Evolutionary conservation across 1,139 yeast species (phyloP).

Genomic region (Sugiyamaella castrensis): DNA sequence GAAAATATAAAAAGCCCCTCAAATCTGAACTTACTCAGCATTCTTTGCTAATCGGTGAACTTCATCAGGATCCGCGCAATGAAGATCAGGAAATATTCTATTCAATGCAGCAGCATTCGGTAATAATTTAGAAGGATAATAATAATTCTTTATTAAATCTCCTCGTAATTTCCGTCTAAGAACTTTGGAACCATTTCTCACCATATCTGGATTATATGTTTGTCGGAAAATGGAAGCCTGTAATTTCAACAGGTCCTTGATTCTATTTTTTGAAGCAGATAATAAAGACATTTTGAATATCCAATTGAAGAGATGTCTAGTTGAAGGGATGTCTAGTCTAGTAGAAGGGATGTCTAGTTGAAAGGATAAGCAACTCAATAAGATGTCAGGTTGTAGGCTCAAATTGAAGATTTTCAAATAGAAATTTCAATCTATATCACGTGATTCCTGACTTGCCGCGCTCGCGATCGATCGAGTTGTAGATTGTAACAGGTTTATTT

Average conservation of each 20-base stretch:
- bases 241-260: slow-evolving; percentile 54
- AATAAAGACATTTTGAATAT: slow-evolving; percentile 1
- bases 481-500: too few relatives aligned
- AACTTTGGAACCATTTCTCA: slow-evolving; percentile 75
- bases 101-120: slow-evolving; percentile 58
- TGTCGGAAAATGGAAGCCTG: slow-evolving; percentile 61
- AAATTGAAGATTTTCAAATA: too few relatives aligned
- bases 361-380: too few relatives aligned
- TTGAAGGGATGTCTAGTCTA: too few relatives aligned
- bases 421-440: too few relatives aligned
- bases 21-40: slow-evolving; percentile 24
- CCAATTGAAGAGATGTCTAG: too few relatives aligned
- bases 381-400: too few relatives aligned
- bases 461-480: too few relatives aligned
- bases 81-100: slow-evolving; percentile 55
- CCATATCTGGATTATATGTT: slow-evolving; percentile 63
- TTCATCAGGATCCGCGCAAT: slow-evolving; percentile 71
- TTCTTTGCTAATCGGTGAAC: slow-evolving; percentile 45
- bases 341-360: too few relatives aligned
- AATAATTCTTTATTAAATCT: slow-evolving; percentile 65
- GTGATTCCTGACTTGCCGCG: too few relatives aligned
- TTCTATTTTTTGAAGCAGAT: slow-evolving; percentile 41
- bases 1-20: slow-evolving; percentile 6
- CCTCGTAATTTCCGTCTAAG: slow-evolving; percentile 74
- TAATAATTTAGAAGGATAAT: slow-evolving; percentile 50